Percentiles rank a stretch among this genome's conserved stretches.
Evolutionary conservation across 1,139 yeast genomes (phyloP).

Genomic region (Pichia sp.): DNA sequence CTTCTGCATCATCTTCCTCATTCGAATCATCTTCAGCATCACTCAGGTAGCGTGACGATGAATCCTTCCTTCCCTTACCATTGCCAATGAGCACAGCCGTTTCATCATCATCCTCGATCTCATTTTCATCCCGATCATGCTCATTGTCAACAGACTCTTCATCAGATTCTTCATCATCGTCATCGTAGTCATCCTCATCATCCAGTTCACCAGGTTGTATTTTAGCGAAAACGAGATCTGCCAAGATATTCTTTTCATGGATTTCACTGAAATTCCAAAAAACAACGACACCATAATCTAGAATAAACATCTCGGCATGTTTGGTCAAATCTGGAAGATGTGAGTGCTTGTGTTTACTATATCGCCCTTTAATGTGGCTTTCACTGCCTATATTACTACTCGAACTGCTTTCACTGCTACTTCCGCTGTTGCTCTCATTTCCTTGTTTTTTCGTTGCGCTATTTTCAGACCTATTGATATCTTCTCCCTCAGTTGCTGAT

Average conservation of each 20-base stretch:
- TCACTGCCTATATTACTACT: too few relatives aligned
- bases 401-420: too few relatives aligned
- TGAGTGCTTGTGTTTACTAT: conserved; percentile 16
- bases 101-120: conserved; percentile 8
- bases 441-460: too few relatives aligned
- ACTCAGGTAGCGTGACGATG: not conserved
- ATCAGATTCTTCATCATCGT: conserved; percentile 22
- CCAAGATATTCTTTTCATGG: conserved; percentile 88
- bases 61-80: not conserved
- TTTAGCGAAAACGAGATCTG: conserved; percentile 80
- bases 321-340: conserved; percentile 45
- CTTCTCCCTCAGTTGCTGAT: too few relatives aligned
- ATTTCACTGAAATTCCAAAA: conserved; percentile 94
- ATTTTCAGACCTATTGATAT: too few relatives aligned
- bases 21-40: conserved; percentile 23
- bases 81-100: conserved; percentile 7
- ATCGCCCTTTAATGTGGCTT: conserved; percentile 6
- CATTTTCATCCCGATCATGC: conserved; percentile 23
- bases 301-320: conserved; percentile 87
- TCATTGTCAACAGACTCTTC: conserved; percentile 14
- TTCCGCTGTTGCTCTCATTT: too few relatives aligned
- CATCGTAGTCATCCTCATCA: conserved; percentile 26
- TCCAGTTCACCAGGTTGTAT: conserved; percentile 29
- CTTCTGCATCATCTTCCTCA: conserved; percentile 7
- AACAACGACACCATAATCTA: conserved; percentile 90